A percentile compares a stretch with the other conserved stretches of the same genome.
These are phyloP conservation scores for Populus deltoides DNA, from an alignment of 345 rosid species.

Conservation along the genomic window DNA sequence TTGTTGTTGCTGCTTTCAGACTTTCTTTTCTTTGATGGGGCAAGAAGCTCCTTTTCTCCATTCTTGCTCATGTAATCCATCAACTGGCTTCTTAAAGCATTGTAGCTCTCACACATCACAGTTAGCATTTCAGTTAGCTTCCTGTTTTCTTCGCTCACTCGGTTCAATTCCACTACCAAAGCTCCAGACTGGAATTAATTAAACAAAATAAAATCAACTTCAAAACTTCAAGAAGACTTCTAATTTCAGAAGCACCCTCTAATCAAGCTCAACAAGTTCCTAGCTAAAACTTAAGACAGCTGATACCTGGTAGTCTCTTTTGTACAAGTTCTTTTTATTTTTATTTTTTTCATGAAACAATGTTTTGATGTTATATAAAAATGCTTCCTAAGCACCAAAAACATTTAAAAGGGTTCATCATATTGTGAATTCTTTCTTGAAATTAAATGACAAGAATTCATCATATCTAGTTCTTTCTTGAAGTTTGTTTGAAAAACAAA, in stretches of 20 bases:
- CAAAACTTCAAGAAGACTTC: neutral
- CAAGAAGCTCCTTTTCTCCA: constrained; percentile 39
- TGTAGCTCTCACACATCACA: constrained; percentile 73
- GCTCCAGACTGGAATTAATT: constrained; percentile 33
- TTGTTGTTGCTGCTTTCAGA: constrained; percentile 45
- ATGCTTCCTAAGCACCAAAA: neutral
- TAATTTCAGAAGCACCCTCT: neutral
- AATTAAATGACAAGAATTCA: neutral
- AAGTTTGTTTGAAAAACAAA: neutral
- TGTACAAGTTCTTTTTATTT: neutral
- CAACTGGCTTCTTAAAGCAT: constrained; percentile 56
- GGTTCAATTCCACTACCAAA: constrained; percentile 73
- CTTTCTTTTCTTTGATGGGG: constrained; percentile 74
- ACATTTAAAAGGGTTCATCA: neutral
- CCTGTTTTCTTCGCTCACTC: constrained; percentile 83
- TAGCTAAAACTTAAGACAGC: neutral
- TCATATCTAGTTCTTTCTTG: neutral
- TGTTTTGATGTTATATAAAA: neutral
- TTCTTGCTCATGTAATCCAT: constrained; percentile 52
- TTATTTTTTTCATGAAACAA: neutral
- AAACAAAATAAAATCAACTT: neutral
- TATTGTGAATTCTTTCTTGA: neutral
- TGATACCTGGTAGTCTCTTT: neutral
- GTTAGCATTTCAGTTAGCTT: constrained; percentile 74
- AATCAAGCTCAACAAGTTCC: neutral